A percentile compares a stretch with the other conserved stretches of the same genome.
Evolutionary conservation across 1,284 basidiomycete genomes (phyloP).

Genomic region (Ustilago esculenta): DNA sequence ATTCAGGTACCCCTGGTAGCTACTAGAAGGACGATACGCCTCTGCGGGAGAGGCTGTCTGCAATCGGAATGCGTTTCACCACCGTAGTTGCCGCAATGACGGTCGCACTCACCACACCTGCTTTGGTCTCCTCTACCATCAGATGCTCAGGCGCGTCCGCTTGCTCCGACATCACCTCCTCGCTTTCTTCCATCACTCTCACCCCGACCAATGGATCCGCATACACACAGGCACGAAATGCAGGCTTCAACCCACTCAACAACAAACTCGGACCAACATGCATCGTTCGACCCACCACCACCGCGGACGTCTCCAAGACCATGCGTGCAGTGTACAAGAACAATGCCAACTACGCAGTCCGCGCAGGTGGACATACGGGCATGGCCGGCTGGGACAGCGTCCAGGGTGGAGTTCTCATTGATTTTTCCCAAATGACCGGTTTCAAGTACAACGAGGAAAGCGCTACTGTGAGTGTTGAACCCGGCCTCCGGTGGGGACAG

Average conservation of each 20-base stretch:
- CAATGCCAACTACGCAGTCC: constrained; percentile 38
- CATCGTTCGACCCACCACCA: constrained; percentile 27
- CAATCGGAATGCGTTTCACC: not conserved
- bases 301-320: constrained; percentile 1
- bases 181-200: not conserved
- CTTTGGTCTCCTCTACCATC: too few relatives aligned
- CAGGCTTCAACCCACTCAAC: constrained; percentile 33
- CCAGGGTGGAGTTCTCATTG: constrained; percentile 33
- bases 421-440: constrained; percentile 24
- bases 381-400: constrained; percentile 44
- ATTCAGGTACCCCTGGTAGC: too few relatives aligned
- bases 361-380: constrained; percentile 48
- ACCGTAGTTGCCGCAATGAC: not conserved
- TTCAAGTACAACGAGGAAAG: constrained; percentile 15
- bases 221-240: constrained; percentile 9
- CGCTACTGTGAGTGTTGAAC: constrained; percentile 14
- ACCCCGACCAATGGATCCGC: constrained; percentile 4
- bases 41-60: too few relatives aligned
- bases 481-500: constrained; percentile 42
- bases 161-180: not conserved
- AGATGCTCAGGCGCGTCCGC: not conserved
- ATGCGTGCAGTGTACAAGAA: constrained; percentile 17
- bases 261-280: constrained; percentile 21
- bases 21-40: not conserved
- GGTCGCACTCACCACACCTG: not conserved